Evolutionary conservation across 306 rosid genomes (phyloP).

Genomic region (Senna tora): DNA sequence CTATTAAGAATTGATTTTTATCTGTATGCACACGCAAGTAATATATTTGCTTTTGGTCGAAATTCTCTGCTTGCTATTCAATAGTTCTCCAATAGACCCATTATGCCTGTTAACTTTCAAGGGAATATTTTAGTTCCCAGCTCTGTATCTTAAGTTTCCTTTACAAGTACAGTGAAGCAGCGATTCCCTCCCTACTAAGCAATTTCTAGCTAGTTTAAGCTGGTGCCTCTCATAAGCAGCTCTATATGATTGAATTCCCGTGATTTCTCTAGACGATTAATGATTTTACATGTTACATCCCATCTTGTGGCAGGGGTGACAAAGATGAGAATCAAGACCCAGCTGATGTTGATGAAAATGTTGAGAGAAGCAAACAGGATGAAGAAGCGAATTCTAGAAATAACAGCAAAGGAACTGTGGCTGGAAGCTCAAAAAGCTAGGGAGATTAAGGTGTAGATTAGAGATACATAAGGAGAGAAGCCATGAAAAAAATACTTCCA

Average conservation of each 20-base stretch:
- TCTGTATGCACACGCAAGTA: neutral
- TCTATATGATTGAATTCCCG: neutral
- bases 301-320: conserved; percentile 62
- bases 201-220: neutral
- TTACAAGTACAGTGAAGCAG: neutral
- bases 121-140: neutral
- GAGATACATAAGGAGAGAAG: conserved; percentile 16
- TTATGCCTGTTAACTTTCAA: neutral
- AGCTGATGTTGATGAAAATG: conserved; percentile 53
- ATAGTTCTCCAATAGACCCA: neutral
- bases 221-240: conserved; percentile 16
- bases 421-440: conserved; percentile 55
- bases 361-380: conserved; percentile 45
- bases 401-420: conserved; percentile 41
- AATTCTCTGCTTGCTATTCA: conserved; percentile 11
- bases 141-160: neutral
- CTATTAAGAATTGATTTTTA: neutral
- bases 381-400: conserved; percentile 56
- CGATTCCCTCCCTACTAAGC: neutral
- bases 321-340: conserved; percentile 49
- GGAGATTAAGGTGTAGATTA: conserved; percentile 31
- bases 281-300: conserved; percentile 11
- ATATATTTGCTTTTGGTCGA: neutral
- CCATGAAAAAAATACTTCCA: conserved; percentile 25
- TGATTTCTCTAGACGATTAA: conserved; percentile 18